Conservation (phyloP, 2,329 filamentous ascomycete genomes). For the Arthrobotrys conoides region DNA sequence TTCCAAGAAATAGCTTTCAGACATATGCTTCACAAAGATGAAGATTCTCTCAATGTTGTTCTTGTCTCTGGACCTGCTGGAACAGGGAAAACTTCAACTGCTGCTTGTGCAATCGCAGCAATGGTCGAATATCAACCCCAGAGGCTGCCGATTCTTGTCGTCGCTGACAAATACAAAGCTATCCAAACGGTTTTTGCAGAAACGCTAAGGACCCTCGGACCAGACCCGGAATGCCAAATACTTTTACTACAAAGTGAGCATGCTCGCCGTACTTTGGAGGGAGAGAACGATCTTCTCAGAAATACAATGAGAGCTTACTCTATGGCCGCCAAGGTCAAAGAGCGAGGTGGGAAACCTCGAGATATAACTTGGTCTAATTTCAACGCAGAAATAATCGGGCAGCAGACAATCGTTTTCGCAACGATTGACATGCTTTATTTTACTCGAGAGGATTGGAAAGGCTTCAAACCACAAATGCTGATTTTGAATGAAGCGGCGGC, state of each 20-base stretch:
- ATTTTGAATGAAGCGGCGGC: too few relatives aligned
- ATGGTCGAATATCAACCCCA: neutral
- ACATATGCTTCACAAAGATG: neutral
- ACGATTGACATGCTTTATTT: too few relatives aligned
- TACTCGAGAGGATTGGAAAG: too few relatives aligned
- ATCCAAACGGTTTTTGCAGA: neutral
- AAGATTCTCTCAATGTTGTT: neutral
- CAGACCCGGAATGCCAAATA: neutral
- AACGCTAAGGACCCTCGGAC: neutral
- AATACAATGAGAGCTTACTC: neutral
- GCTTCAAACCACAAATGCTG: too few relatives aligned
- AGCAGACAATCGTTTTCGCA: too few relatives aligned
- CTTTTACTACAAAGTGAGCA: neutral
- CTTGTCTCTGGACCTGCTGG: neutral
- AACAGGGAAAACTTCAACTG: neutral
- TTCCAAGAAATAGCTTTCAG: neutral
- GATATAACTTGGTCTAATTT: neutral
- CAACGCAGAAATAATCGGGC: neutral
- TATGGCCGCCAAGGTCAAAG: neutral
- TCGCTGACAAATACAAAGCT: neutral
- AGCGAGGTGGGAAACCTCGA: neutral
- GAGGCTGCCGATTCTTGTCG: neutral
- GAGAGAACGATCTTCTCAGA: neutral
- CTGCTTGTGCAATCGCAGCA: neutral
- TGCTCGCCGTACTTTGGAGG: neutral